Conservation (phyloP, 495 filamentous ascomycete genomes). For the Physcia stellaris region DNA sequence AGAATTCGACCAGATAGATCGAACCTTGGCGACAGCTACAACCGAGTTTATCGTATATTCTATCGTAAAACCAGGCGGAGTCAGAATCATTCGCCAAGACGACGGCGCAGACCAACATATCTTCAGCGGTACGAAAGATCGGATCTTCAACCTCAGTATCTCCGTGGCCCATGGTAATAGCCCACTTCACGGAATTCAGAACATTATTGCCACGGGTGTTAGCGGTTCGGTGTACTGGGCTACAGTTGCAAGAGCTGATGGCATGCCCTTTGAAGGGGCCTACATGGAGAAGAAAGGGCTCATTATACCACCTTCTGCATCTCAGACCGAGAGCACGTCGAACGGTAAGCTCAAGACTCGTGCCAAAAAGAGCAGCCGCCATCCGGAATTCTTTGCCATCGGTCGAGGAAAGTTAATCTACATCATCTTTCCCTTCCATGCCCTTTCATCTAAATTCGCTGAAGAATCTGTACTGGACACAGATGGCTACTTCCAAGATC, state of each 20-base stretch:
- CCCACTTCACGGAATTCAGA: slow-evolving; percentile 42
- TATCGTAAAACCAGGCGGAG: slow-evolving; percentile 77
- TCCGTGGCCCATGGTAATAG: slow-evolving; percentile 43
- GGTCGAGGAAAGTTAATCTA: slow-evolving; percentile 92
- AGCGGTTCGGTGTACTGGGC: slow-evolving; percentile 93
- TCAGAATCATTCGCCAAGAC: slow-evolving; percentile 86
- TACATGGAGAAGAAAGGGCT: slow-evolving; percentile 68
- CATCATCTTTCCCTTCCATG: slow-evolving; percentile 70
- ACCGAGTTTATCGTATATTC: slow-evolving; percentile 87
- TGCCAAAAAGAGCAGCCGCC: slow-evolving; percentile 72
- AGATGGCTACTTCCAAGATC: slow-evolving; percentile 74
- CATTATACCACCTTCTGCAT: slow-evolving; percentile 64
- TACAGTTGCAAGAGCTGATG: slow-evolving; percentile 51
- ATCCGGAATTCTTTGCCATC: slow-evolving; percentile 86
- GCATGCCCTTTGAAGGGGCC: slow-evolving; percentile 59
- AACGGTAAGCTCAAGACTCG: slow-evolving; percentile 92
- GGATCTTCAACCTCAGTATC: slow-evolving; percentile 85
- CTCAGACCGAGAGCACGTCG: slow-evolving; percentile 63
- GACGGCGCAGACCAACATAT: slow-evolving; percentile 80
- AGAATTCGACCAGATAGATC: slow-evolving; percentile 92
- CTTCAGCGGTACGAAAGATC: slow-evolving; percentile 74
- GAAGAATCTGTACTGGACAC: slow-evolving; percentile 61
- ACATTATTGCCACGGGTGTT: slow-evolving; percentile 80
- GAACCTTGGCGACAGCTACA: slow-evolving; percentile 80
- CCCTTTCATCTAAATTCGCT: slow-evolving; percentile 54